Conservation (phyloP, 805 yeast genomes). For the Lachancea fermentati region DNA sequence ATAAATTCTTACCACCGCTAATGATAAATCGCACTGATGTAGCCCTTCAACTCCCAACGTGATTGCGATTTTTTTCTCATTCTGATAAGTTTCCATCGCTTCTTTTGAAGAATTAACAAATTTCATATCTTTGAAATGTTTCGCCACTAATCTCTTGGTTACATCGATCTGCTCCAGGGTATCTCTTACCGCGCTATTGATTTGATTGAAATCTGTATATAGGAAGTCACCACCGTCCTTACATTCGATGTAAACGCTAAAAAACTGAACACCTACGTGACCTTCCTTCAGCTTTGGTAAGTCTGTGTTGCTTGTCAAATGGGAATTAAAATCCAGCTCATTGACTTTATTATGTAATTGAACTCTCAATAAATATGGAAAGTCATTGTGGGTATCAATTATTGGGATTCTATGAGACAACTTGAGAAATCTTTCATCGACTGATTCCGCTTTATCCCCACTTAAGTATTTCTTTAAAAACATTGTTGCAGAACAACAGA, state of each 20-base stretch:
- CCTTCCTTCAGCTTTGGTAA: conserved; percentile 39
- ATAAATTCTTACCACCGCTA: conserved; percentile 45
- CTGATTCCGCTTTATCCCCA: background rate
- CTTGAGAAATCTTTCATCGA: background rate
- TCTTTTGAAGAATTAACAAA: conserved; percentile 39
- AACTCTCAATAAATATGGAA: conserved; percentile 44
- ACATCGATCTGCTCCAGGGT: conserved; percentile 52
- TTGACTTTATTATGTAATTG: conserved; percentile 33
- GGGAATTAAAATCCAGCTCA: conserved; percentile 37
- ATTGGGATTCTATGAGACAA: conserved; percentile 33
- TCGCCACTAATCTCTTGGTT: conserved; percentile 39
- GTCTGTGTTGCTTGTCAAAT: conserved; percentile 42
- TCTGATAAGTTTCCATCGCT: conserved; percentile 34
- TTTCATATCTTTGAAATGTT: conserved; percentile 36
- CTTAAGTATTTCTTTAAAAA: no score
- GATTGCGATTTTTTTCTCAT: conserved; percentile 36
- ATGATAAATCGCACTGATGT: conserved; percentile 46
- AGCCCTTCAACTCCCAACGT: conserved; percentile 51
- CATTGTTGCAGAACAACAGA: no score
- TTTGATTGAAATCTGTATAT: conserved; percentile 41
- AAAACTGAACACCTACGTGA: conserved; percentile 45
- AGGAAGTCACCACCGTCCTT: conserved; percentile 35
- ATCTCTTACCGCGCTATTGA: conserved; percentile 43
- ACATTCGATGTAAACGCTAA: conserved; percentile 45
- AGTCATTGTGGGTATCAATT: conserved; percentile 46